Conservation (phyloP, 1,284 basidiomycete species). For the Erythrobasidium hasegawianum region DNA sequence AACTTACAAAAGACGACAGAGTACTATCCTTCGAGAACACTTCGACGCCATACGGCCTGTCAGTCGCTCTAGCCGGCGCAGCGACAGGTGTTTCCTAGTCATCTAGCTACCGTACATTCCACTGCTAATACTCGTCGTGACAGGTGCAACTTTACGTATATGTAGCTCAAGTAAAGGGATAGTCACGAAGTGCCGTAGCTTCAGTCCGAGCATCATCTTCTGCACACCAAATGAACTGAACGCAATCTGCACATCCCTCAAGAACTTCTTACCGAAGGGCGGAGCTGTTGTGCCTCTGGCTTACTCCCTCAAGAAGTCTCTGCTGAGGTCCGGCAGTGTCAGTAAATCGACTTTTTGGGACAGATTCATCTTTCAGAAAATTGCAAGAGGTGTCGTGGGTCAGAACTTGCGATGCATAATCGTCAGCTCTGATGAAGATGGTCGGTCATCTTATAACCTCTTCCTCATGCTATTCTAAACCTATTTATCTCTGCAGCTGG, state of each 20-base stretch:
- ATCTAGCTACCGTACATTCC: too few relatives aligned
- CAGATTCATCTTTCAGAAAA: slow-evolving; percentile 36
- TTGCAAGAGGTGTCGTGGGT: slow-evolving; percentile 37
- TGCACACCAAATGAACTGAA: slow-evolving; percentile 34
- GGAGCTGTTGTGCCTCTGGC: slow-evolving; percentile 24
- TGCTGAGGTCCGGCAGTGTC: slow-evolving; percentile 38
- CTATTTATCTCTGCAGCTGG: slow-evolving; percentile 10
- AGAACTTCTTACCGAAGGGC: slow-evolving; percentile 13
- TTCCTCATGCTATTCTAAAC: not conserved
- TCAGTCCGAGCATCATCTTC: slow-evolving; percentile 25
- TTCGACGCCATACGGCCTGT: slow-evolving; percentile 28
- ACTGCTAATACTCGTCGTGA: not conserved
- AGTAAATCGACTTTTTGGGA: slow-evolving; percentile 41
- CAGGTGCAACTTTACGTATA: slow-evolving; percentile 16
- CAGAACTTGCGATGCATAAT: slow-evolving; percentile 35
- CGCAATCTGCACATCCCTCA: slow-evolving; percentile 14
- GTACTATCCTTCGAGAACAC: slow-evolving; percentile 28
- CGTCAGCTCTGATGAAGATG: slow-evolving; percentile 34
- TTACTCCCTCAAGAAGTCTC: slow-evolving; percentile 37
- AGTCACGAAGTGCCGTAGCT: slow-evolving; percentile 6
- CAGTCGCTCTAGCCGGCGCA: slow-evolving; percentile 6
- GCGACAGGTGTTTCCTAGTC: not conserved
- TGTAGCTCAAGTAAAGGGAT: slow-evolving; percentile 19
- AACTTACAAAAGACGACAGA: slow-evolving; percentile 4
- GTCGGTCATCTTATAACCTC: slow-evolving; percentile 2